Percentiles rank a stretch among this genome's conserved stretches.
These are phyloP conservation scores for Ascochyta fabae DNA, from an alignment of 2,329 filamentous ascomycete species.

Conservation along the genomic window DNA sequence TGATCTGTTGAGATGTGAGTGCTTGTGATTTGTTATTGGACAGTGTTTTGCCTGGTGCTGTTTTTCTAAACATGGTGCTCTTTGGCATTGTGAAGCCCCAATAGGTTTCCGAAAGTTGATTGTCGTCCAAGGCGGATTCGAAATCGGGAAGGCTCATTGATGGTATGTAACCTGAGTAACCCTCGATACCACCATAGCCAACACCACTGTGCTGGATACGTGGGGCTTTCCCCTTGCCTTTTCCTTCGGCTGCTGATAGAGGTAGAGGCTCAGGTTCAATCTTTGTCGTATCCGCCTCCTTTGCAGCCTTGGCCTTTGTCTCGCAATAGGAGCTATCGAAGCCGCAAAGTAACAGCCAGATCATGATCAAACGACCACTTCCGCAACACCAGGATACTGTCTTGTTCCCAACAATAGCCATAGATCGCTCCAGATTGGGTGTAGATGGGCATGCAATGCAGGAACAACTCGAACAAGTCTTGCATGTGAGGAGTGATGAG, in stretches of 20 bases:
- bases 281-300: slow-evolving; percentile 13
- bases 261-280: neutral
- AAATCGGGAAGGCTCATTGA: neutral
- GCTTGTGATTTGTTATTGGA: neutral
- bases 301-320: slow-evolving; percentile 19
- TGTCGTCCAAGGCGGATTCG: neutral
- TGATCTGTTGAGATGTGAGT: slow-evolving; percentile 1
- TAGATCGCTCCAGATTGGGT: slow-evolving; percentile 1
- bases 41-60: neutral
- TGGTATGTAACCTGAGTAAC: neutral
- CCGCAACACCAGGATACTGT: slow-evolving; percentile 46
- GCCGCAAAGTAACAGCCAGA: slow-evolving; percentile 49
- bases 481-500: slow-evolving; percentile 26
- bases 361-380: slow-evolving; percentile 38
- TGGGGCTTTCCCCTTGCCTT: slow-evolving; percentile 4
- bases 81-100: neutral
- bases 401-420: slow-evolving; percentile 7
- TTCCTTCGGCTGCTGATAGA: neutral
- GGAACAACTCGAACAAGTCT: slow-evolving; percentile 16
- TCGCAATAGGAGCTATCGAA: slow-evolving; percentile 37
- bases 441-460: slow-evolving; percentile 29
- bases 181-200: slow-evolving; percentile 17
- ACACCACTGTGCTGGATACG: slow-evolving; percentile 11
- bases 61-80: neutral
- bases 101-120: neutral